Evolutionary conservation across 169 alveolate genomes (phyloP).

Genomic region (Plasmodium vinckei): DNA sequence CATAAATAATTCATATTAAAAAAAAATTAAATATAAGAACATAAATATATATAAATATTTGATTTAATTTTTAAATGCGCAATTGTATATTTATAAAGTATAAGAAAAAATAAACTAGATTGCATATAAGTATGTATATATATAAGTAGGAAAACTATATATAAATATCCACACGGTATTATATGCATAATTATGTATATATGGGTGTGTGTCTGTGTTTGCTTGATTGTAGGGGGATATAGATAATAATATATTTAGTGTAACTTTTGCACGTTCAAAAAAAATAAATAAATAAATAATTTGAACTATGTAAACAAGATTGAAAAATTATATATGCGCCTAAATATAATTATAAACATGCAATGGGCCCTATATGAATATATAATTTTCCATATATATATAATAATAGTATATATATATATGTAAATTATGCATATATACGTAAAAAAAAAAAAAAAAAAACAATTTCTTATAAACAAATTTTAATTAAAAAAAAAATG

Average conservation of each 20-base stretch:
- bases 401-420: too few relatives aligned
- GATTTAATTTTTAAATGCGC: constrained; percentile 36
- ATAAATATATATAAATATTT: constrained; percentile 26
- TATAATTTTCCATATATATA: too few relatives aligned
- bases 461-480: constrained; percentile 71
- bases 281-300: too few relatives aligned
- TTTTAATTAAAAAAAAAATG: constrained; percentile 63
- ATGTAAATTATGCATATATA: constrained; percentile 1
- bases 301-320: too few relatives aligned
- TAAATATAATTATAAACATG: too few relatives aligned
- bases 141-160: constrained; percentile 13
- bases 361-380: too few relatives aligned
- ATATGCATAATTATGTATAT: constrained; percentile 11
- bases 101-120: constrained; percentile 1
- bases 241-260: not conserved
- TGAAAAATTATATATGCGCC: too few relatives aligned
- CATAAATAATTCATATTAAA: constrained; percentile 64
- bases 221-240: constrained; percentile 1
- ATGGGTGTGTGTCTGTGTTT: not conserved
- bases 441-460: constrained; percentile 17
- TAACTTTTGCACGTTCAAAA: too few relatives aligned
- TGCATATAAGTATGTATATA: not conserved
- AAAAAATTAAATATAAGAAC: constrained; percentile 31
- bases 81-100: constrained; percentile 24
- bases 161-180: not conserved